phyloP scores from a whole-genome alignment of 1,284 basidiomycete species.

The Pisolithus thermaeus region DNA sequence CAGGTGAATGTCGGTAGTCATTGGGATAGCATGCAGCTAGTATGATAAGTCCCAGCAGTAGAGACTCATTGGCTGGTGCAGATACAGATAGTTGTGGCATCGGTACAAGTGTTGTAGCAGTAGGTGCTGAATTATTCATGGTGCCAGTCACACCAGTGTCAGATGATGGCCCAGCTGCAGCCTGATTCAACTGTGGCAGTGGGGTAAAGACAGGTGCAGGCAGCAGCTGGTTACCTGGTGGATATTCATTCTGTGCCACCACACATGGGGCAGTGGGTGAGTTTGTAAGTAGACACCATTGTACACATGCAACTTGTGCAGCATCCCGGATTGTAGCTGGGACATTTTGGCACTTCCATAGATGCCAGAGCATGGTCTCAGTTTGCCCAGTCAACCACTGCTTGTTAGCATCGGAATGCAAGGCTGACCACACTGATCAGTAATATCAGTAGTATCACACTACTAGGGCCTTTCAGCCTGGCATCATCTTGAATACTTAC shows the following conservation, averaged over 20 bases:
- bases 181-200: neutral
- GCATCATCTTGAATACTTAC: neutral
- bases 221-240: neutral
- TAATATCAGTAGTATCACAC: neutral
- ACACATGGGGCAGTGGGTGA: neutral
- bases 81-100: too few species aligned
- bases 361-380: neutral
- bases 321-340: neutral
- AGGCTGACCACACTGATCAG: too few species aligned
- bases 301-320: neutral
- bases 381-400: neutral
- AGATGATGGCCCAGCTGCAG: neutral
- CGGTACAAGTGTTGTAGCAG: too few species aligned
- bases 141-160: too few species aligned
- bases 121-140: too few species aligned
- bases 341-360: neutral
- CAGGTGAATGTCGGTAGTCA: neutral
- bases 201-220: neutral
- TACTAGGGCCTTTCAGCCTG: neutral
- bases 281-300: neutral
- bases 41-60: neutral
- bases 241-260: neutral
- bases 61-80: too few species aligned
- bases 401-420: neutral
- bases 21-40: conserved; percentile 1